Conservation (phyloP, 495 filamentous ascomycete genomes). For the Penicillium lagena region DNA sequence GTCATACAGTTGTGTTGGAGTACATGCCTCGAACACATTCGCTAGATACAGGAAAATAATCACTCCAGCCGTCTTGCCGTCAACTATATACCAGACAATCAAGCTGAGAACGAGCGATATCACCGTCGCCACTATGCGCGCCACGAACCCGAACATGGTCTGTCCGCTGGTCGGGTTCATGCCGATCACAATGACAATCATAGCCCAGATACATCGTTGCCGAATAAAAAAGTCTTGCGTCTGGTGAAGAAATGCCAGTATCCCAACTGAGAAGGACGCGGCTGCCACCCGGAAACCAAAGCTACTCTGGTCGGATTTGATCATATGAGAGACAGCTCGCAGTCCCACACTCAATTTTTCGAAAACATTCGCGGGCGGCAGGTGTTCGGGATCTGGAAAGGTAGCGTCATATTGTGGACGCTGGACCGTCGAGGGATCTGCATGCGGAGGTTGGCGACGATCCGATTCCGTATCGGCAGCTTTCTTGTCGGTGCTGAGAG, state of each 20-base stretch:
- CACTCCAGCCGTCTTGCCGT: conserved; percentile 53
- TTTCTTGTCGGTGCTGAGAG: conserved; percentile 9
- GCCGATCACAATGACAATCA: conserved; percentile 68
- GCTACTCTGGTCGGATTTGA: conserved; percentile 25
- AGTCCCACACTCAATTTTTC: conserved; percentile 43
- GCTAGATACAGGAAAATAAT: conserved; percentile 65
- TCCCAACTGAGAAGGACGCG: conserved; percentile 63
- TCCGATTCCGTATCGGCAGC: background rate
- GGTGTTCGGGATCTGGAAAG: conserved; percentile 61
- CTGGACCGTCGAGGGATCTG: conserved; percentile 9
- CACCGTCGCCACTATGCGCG: conserved; percentile 55
- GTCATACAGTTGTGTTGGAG: background rate
- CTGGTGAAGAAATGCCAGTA: conserved; percentile 58
- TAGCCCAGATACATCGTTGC: conserved; percentile 69
- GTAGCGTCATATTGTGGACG: background rate
- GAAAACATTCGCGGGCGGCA: conserved; percentile 55
- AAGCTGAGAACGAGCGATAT: conserved; percentile 54
- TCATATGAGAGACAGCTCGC: conserved; percentile 15
- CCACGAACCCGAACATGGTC: conserved; percentile 61
- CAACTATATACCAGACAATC: conserved; percentile 71
- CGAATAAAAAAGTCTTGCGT: conserved; percentile 62
- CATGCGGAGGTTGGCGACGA: conserved; percentile 15
- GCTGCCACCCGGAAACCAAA: conserved; percentile 68
- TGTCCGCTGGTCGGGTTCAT: conserved; percentile 55
- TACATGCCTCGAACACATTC: conserved; percentile 48